These are phyloP conservation scores for Geranium brycei DNA, from an alignment of 345 rosid genomes.

Conservation along the genomic window DNA sequence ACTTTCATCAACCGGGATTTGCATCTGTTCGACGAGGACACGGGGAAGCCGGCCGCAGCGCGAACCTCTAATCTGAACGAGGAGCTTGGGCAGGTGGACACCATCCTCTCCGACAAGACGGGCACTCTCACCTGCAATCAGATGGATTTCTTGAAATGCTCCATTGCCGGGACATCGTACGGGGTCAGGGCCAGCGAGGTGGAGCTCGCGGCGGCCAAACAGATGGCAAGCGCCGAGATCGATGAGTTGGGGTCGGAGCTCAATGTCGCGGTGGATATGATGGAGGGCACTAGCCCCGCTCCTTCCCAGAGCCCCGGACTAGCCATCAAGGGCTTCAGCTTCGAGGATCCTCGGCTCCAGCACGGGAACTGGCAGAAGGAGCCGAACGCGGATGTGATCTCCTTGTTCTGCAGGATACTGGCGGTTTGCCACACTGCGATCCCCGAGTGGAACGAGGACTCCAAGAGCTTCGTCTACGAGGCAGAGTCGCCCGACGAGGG, in stretches of 20 bases:
- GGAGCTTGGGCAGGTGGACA: conserved; percentile 18
- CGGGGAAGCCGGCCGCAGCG: conserved; percentile 6
- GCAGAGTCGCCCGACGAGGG: conserved; percentile 4
- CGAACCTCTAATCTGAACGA: conserved; percentile 16
- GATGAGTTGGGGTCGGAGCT: not conserved
- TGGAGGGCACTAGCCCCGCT: not conserved
- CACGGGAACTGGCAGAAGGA: conserved; percentile 1
- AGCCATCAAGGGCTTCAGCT: conserved; percentile 2
- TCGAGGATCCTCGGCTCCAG: not conserved
- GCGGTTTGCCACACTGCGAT: conserved; percentile 2
- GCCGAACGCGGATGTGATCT: not conserved
- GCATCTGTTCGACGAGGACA: conserved; percentile 12
- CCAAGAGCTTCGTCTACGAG: not conserved
- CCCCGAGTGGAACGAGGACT: not conserved
- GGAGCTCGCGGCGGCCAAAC: conserved; percentile 7
- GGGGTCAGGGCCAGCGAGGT: conserved; percentile 12
- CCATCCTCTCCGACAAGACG: conserved; percentile 9
- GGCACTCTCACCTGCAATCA: conserved; percentile 18
- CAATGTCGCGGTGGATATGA: not conserved
- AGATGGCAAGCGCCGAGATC: not conserved
- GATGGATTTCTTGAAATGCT: conserved; percentile 17
- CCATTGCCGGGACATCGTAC: conserved; percentile 12
- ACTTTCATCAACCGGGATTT: conserved; percentile 12
- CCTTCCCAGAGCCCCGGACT: not conserved
- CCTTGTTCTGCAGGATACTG: not conserved